Evolutionary conservation across 2,329 filamentous ascomycete genomes (phyloP).

Genomic region (Monilinia polystroma): DNA sequence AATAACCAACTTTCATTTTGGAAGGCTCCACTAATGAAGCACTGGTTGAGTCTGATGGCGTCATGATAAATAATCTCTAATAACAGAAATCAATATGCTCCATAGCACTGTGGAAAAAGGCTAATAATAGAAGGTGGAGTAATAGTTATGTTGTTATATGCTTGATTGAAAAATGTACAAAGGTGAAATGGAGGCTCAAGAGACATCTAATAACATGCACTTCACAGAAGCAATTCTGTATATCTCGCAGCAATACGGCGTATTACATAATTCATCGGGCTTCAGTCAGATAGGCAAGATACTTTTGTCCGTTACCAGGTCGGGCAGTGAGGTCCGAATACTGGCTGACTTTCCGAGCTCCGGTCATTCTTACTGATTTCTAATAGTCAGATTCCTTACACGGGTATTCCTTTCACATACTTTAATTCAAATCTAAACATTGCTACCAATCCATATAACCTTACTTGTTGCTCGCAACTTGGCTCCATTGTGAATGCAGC

Average conservation of each 20-base stretch:
- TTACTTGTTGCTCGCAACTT: neutral
- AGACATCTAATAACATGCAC: neutral
- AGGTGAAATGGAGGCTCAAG: neutral
- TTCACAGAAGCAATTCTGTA: neutral
- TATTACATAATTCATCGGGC: neutral
- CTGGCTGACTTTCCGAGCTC: neutral
- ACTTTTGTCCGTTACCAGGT: neutral
- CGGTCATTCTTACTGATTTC: neutral
- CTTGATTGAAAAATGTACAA: neutral
- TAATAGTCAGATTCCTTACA: neutral
- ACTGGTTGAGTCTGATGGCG: neutral
- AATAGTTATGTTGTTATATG: neutral
- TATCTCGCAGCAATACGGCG: neutral
- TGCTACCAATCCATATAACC: neutral
- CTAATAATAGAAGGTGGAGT: neutral
- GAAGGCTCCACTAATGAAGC: slow-evolving; percentile 12
- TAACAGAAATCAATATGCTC: neutral
- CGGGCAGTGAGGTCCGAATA: neutral
- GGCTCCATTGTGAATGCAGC: neutral
- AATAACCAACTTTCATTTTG: slow-evolving; percentile 45
- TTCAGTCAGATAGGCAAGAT: neutral
- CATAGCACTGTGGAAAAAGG: neutral
- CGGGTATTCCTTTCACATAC: neutral
- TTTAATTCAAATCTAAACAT: neutral
- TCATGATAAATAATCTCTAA: neutral